Evolutionary conservation across 2,329 filamentous ascomycete genomes (phyloP).

Genomic region (Fusarium papillatum): DNA sequence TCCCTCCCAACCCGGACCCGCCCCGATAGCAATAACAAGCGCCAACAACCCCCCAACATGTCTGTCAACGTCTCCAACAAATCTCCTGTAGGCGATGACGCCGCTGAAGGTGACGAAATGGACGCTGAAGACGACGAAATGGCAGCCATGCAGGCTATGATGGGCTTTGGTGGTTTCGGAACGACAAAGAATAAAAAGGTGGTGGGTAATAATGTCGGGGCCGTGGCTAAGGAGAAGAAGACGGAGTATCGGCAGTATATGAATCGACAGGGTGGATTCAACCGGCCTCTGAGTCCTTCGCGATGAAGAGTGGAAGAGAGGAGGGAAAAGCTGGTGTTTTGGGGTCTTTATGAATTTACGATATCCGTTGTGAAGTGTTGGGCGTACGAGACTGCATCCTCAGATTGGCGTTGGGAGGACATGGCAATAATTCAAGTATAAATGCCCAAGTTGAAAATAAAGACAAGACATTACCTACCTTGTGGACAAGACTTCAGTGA

Average conservation of each 20-base stretch:
- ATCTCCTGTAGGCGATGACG: constrained; percentile 20
- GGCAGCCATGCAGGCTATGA: constrained; percentile 83
- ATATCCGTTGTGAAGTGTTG: constrained; percentile 1
- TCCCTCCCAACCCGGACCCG: constrained; percentile 53
- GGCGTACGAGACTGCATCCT: neutral
- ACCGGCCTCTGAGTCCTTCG: constrained; percentile 77
- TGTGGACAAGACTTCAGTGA: neutral
- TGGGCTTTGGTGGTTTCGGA: constrained; percentile 91
- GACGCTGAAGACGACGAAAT: constrained; percentile 72
- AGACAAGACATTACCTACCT: neutral
- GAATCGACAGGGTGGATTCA: constrained; percentile 87
- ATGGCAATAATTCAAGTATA: neutral
- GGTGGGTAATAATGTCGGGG: constrained; percentile 86
- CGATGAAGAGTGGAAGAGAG: too few species aligned
- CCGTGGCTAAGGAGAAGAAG: constrained; percentile 92
- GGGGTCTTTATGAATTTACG: neutral
- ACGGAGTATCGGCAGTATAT: constrained; percentile 98
- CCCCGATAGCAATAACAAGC: constrained; percentile 27
- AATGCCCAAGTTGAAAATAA: neutral
- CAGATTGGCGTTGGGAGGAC: neutral
- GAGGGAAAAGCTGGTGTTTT: neutral
- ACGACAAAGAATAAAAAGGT: constrained; percentile 93
- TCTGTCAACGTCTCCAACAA: constrained; percentile 51
- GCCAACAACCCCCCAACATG: constrained; percentile 42
- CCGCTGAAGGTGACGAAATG: constrained; percentile 34